phyloP scores from a whole-genome alignment of 2,329 filamentous ascomycete species.

The Mollisia scopiformis region DNA sequence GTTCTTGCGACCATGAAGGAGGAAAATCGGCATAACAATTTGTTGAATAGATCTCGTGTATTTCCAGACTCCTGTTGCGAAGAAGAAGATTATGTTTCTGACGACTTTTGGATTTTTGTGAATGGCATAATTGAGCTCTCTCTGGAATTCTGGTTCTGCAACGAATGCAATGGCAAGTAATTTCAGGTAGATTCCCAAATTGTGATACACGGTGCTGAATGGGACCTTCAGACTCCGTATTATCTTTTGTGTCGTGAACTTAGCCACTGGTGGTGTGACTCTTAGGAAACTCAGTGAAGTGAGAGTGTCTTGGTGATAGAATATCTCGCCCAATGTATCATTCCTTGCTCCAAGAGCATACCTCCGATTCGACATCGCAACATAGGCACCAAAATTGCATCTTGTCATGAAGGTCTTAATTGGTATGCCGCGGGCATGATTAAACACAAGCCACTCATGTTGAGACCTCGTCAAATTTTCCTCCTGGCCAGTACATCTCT shows the following conservation, averaged over 20 bases:
- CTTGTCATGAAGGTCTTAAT: conserved; percentile 26
- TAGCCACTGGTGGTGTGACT: conserved; percentile 9
- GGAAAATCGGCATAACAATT: conserved; percentile 33
- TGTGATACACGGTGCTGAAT: conserved; percentile 42
- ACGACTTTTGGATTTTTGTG: conserved; percentile 34
- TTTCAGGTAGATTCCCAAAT: conserved; percentile 46
- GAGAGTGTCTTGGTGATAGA: conserved; percentile 15
- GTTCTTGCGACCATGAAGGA: conserved; percentile 50
- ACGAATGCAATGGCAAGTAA: conserved; percentile 52
- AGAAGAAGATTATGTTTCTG: conserved; percentile 39
- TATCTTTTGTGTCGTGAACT: conserved; percentile 9
- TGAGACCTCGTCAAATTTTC: conserved; percentile 25
- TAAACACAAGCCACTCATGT: conserved; percentile 25
- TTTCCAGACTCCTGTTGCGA: conserved; percentile 50
- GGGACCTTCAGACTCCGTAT: conserved; percentile 19
- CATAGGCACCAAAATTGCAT: conserved; percentile 30
- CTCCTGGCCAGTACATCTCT: conserved; percentile 46
- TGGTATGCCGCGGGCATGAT: conserved; percentile 22
- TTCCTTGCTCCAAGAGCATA: conserved; percentile 23
- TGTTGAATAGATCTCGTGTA: conserved; percentile 49
- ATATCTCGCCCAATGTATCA: conserved; percentile 10
- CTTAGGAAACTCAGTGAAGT: conserved; percentile 18
- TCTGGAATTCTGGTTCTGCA: conserved; percentile 55
- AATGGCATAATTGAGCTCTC: conserved; percentile 51
- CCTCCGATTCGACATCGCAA: conserved; percentile 25